phyloP scores from a whole-genome alignment of 2,329 filamentous ascomycete species.

The Phyllosticta capitalensis region DNA sequence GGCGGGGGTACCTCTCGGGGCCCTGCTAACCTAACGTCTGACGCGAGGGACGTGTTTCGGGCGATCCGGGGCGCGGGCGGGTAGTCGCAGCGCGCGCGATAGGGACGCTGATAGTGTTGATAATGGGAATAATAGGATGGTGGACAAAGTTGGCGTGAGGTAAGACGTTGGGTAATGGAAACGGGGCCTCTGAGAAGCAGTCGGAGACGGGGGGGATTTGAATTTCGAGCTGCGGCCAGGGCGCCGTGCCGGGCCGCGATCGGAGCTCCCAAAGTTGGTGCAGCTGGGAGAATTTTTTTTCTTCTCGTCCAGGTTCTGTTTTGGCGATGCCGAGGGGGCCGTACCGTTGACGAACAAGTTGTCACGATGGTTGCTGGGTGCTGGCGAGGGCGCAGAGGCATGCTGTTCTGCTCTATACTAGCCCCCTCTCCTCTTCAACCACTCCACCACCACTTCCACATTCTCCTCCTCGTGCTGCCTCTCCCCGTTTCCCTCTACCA shows the following conservation, averaged over 20 bases:
- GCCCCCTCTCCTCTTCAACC: too few species aligned
- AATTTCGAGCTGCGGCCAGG: slow-evolving; percentile 3
- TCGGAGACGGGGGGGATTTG: slow-evolving; percentile 19
- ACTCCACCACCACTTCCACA: too few species aligned
- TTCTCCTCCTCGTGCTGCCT: background rate
- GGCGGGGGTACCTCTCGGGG: slow-evolving; percentile 37
- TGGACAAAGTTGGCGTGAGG: slow-evolving; percentile 33
- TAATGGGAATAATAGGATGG: slow-evolving; percentile 34
- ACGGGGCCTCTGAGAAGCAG: slow-evolving; percentile 14
- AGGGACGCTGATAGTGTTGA: slow-evolving; percentile 31
- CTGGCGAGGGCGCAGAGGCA: too few species aligned
- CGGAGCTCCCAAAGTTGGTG: background rate
- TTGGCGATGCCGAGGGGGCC: too few species aligned
- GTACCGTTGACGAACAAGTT: too few species aligned
- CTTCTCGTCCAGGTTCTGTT: too few species aligned
- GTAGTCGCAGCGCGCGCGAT: slow-evolving; percentile 19
- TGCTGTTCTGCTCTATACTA: too few species aligned
- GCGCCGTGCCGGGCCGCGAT: slow-evolving; percentile 1
- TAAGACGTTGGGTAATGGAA: slow-evolving; percentile 42
- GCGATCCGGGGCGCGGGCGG: slow-evolving; percentile 16
- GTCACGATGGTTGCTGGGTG: too few species aligned
- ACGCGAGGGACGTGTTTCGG: slow-evolving; percentile 21
- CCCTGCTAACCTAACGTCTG: slow-evolving; percentile 21
- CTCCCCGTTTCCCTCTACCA: background rate
- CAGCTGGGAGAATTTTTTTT: background rate